Evolutionary conservation across 2,329 filamentous ascomycete species (phyloP), one percentile per base, ranked within the genome.

Genomic region (Aaosphaeria pasadenensis): DNA sequence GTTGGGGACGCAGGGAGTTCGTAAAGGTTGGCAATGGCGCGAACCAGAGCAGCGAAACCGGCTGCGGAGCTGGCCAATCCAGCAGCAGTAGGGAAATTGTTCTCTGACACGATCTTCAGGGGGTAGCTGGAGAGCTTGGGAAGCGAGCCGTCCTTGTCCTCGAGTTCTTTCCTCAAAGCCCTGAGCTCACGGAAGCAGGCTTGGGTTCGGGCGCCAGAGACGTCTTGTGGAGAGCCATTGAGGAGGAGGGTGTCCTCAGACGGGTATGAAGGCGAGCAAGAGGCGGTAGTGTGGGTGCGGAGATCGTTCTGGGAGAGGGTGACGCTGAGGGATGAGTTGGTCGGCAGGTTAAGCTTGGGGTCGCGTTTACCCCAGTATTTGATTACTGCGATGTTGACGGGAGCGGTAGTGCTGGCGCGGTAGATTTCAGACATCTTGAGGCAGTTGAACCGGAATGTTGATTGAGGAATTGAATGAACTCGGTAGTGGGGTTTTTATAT

Each of bases 301-400:
- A 99, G 85, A 67, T 96, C 92, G 71, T 83, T 80, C 75, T 99
- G 94, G 44, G 91, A 94, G 63, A 99, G 88, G 47, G 94, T 99
- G 49, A 99, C 92, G 54, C 90, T 96, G 66, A 99, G 85, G 57
- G 94, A 99, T 56, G 90, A 95, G 79, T 99, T 99, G 69, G 94
- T 97, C 33, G 94, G 94, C 48, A 97, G 87, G 74, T 99, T 99
- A 63, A 97, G 84, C 70, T 88, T 89, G 45, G 89, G 75, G 73
- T 97, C 91, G 54, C 94, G 89, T 77, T 99, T 99, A 62, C 95
- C 94, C 94, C 95, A 99, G 82, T 99, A 88, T 70, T 97, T 97
- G 76, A 97, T 94, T 49, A 97, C 91, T 57, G 92, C 92, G 69
- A 97, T 97, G 78, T 97, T 97, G 67, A 97, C 92, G 11, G 92